A percentile compares a stretch with the other conserved stretches of the same genome.
These are phyloP conservation scores for Cicer arietinum DNA, from an alignment of 306 rosid species.

Conservation along the genomic window DNA sequence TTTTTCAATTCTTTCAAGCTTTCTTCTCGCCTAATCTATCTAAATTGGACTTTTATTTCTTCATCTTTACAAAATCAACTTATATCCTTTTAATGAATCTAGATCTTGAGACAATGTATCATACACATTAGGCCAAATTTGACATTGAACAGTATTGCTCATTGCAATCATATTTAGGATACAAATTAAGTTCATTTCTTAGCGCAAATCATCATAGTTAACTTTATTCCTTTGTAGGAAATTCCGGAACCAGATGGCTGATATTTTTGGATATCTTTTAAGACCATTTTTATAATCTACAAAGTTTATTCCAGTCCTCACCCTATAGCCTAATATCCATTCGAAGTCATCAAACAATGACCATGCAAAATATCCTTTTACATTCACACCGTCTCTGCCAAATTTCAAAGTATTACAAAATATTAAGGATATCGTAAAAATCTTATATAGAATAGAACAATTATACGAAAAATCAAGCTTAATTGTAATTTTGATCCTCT, in stretches of 20 bases:
- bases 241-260: constrained; percentile 43
- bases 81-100: not conserved
- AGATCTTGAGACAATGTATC: not conserved
- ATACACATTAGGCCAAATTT: not conserved
- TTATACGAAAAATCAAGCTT: too few relatives aligned
- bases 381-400: constrained; percentile 57
- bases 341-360: constrained; percentile 66
- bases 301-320: constrained; percentile 57
- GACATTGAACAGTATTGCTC: not conserved
- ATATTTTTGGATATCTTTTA: constrained; percentile 60
- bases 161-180: constrained; percentile 1
- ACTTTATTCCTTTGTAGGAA: constrained; percentile 13
- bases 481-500: too few relatives aligned
- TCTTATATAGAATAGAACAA: not conserved
- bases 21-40: not conserved
- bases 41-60: not conserved
- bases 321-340: constrained; percentile 56
- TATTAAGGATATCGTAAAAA: not conserved
- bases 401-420: not conserved
- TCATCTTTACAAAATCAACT: not conserved
- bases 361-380: constrained; percentile 78
- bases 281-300: constrained; percentile 56
- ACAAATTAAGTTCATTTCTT: constrained; percentile 1
- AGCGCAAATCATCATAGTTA: constrained; percentile 14
- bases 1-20: not conserved